These are phyloP conservation scores for Letharia lupina DNA, from an alignment of 495 filamentous ascomycete genomes.

Conservation along the genomic window DNA sequence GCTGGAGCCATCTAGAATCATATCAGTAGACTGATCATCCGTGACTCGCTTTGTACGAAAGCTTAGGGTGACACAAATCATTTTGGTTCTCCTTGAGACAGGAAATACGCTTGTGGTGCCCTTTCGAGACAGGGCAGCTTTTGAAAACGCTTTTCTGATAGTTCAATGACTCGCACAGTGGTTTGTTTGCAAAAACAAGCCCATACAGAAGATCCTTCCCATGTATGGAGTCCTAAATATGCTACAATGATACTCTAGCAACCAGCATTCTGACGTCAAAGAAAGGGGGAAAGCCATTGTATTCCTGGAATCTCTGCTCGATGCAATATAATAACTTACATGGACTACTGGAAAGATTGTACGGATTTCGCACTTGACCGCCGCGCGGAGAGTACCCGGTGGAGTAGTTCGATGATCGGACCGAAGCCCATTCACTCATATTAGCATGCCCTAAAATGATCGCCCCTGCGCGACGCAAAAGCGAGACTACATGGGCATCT, in stretches of 20 bases:
- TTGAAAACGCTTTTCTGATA: not conserved
- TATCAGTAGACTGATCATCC: slow-evolving; percentile 23
- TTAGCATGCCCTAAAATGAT: slow-evolving; percentile 41
- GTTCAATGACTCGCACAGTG: not conserved
- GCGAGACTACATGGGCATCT: slow-evolving; percentile 29
- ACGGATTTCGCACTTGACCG: slow-evolving; percentile 32
- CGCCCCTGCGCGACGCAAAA: slow-evolving; percentile 34
- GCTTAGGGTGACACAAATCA: not conserved
- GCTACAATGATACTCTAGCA: not conserved
- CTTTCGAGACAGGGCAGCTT: not conserved
- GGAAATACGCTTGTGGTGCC: not conserved
- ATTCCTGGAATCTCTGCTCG: not conserved
- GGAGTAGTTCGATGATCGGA: slow-evolving; percentile 28
- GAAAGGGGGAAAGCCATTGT: not conserved
- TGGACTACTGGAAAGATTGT: slow-evolving; percentile 23
- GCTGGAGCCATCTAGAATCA: slow-evolving; percentile 34
- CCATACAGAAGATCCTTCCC: not conserved
- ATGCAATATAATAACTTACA: slow-evolving; percentile 14
- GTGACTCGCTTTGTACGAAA: not conserved
- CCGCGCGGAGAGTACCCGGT: slow-evolving; percentile 36
- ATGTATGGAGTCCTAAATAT: not conserved
- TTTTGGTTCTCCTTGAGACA: not conserved
- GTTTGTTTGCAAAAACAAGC: not conserved
- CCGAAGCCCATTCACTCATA: slow-evolving; percentile 35
- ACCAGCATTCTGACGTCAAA: not conserved